Conservation (phyloP, 805 yeast genomes). For the Spathaspora arborariae region DNA sequence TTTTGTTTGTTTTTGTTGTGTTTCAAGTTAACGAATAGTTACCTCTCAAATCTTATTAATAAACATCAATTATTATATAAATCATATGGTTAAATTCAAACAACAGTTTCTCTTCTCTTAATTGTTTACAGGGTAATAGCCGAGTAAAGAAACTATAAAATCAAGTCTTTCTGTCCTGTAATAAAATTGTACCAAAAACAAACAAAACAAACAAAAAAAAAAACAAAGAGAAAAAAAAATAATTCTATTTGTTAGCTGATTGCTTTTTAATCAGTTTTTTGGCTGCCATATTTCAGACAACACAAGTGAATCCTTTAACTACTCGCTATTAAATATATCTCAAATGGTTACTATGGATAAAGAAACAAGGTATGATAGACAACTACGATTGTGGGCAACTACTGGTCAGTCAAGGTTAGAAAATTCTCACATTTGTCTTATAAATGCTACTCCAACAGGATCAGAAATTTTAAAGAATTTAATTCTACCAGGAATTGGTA, state of each 20-base stretch:
- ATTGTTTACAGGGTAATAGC: too few relatives aligned
- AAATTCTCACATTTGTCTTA: constrained; percentile 53
- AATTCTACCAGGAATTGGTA: constrained; percentile 69
- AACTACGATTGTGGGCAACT: constrained; percentile 80
- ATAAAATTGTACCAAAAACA: too few relatives aligned
- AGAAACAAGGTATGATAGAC: constrained; percentile 72
- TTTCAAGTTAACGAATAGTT: too few relatives aligned
- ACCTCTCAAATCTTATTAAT: too few relatives aligned
- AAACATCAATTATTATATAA: too few relatives aligned
- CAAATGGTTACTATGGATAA: constrained; percentile 17
- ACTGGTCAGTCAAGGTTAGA: constrained; percentile 67
- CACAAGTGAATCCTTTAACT: background rate
- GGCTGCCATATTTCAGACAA: background rate
- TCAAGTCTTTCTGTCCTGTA: too few relatives aligned
- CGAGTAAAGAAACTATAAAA: too few relatives aligned
- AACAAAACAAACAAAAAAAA: too few relatives aligned
- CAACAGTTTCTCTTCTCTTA: too few relatives aligned
- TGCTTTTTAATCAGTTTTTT: background rate
- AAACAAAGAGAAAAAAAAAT: too few relatives aligned
- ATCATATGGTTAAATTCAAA: too few relatives aligned
- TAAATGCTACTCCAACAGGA: constrained; percentile 55
- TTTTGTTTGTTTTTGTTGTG: too few relatives aligned
- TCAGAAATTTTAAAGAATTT: constrained; percentile 75
- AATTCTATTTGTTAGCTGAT: background rate
- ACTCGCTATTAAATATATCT: background rate